Evolutionary conservation across 805 yeast genomes (phyloP).

Genomic region (Candida namnaoensis): DNA sequence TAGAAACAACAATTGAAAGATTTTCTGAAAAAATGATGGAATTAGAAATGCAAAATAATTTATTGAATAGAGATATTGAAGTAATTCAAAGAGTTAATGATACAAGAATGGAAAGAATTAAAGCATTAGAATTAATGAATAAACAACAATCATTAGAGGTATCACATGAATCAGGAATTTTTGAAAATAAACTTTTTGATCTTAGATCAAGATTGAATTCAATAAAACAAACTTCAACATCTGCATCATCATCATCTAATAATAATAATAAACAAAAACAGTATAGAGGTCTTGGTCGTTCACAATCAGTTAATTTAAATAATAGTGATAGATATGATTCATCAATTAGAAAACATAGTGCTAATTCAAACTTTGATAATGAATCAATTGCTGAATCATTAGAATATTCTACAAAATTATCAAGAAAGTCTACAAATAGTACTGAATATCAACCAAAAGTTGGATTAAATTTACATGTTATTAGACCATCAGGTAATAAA

Average conservation of each 20-base stretch:
- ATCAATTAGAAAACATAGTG: neutral
- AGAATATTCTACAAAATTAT: neutral
- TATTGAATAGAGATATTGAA: slow-evolving; percentile 46
- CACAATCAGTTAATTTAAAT: neutral
- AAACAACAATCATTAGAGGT: slow-evolving; percentile 41
- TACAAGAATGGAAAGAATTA: slow-evolving; percentile 47
- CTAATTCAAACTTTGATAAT: neutral
- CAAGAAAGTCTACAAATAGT: slow-evolving; percentile 3
- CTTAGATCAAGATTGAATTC: slow-evolving; percentile 17
- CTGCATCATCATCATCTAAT: slow-evolving; percentile 1
- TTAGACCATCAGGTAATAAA: slow-evolving; percentile 33
- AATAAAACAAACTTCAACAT: slow-evolving; percentile 11
- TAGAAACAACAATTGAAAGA: slow-evolving; percentile 51
- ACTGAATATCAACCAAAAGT: slow-evolving; percentile 11
- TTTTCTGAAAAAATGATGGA: slow-evolving; percentile 52
- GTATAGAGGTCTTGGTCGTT: neutral
- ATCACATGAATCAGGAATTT: slow-evolving; percentile 36
- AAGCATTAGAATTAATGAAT: slow-evolving; percentile 39
- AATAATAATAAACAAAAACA: neutral
- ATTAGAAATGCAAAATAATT: slow-evolving; percentile 51
- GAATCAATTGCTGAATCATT: neutral
- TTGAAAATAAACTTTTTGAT: slow-evolving; percentile 32
- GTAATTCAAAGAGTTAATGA: slow-evolving; percentile 49
- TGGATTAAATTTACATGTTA: slow-evolving; percentile 50
- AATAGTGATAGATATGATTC: neutral